These are phyloP conservation scores for Talaromyces trachyspermus DNA, from an alignment of 495 filamentous ascomycete genomes.

Conservation along the genomic window DNA sequence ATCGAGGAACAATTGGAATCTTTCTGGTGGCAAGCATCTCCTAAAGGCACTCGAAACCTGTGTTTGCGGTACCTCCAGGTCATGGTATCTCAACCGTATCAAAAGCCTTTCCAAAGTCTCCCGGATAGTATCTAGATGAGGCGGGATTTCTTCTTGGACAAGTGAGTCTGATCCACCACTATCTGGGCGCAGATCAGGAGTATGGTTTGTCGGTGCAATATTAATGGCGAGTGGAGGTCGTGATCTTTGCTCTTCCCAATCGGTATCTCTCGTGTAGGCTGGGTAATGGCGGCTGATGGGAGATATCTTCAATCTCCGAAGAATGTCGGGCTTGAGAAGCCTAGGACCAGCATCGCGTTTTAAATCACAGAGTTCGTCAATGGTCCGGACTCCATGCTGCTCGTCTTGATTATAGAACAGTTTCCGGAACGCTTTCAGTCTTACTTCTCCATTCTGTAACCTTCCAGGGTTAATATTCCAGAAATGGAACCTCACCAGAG, in stretches of 20 bases:
- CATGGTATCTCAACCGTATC: conserved; percentile 21
- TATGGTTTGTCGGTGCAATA: too few relatives aligned
- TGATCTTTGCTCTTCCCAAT: conserved; percentile 4
- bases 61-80: conserved; percentile 23
- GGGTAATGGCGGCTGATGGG: conserved; percentile 25
- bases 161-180: neutral
- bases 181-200: too few relatives aligned
- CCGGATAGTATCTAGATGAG: conserved; percentile 7
- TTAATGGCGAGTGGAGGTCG: neutral
- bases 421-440: conserved; percentile 15
- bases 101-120: conserved; percentile 23
- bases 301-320: conserved; percentile 2
- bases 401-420: conserved; percentile 22
- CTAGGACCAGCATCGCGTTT: conserved; percentile 31
- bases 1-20: conserved; percentile 13
- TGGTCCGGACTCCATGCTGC: conserved; percentile 12
- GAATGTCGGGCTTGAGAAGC: conserved; percentile 18
- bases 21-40: neutral
- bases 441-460: neutral
- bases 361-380: conserved; percentile 14
- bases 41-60: conserved; percentile 11
- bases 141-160: neutral
- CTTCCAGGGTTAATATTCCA: conserved; percentile 25
- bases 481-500: conserved; percentile 15
- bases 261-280: neutral